These are phyloP conservation scores for Phytophthora meadii DNA, from an alignment of 352 stramenopile genomes.

Conservation along the genomic window DNA sequence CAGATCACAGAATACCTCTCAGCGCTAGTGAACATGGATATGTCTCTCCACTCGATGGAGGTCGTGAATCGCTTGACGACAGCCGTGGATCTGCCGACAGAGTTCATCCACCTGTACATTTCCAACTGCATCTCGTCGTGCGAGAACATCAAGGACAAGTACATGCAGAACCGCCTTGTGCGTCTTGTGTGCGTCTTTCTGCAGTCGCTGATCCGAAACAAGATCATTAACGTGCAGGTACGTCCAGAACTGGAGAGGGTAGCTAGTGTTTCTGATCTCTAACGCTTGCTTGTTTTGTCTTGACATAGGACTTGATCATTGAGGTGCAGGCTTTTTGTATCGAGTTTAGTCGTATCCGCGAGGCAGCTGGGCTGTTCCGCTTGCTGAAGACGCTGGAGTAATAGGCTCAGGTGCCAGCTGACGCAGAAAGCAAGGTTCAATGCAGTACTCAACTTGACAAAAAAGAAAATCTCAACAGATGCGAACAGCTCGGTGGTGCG, in stretches of 20 bases:
- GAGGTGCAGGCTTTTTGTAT: slow-evolving; percentile 99
- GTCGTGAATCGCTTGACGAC: slow-evolving; percentile 95
- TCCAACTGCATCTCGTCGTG: slow-evolving; percentile 99
- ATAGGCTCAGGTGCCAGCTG: slow-evolving; percentile 46
- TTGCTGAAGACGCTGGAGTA: slow-evolving; percentile 97
- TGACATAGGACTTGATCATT: slow-evolving; percentile 95
- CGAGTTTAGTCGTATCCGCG: slow-evolving; percentile 98
- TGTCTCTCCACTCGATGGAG: slow-evolving; percentile 99
- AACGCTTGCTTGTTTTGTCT: slow-evolving; percentile 21
- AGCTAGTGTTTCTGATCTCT: slow-evolving; percentile 9
- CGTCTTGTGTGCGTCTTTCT: slow-evolving; percentile 98
- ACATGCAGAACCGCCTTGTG: slow-evolving; percentile 97
- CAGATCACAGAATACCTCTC: slow-evolving; percentile 97
- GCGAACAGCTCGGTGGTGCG: slow-evolving; percentile 25
- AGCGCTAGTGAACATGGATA: slow-evolving; percentile 98
- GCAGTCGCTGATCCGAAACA: slow-evolving; percentile 98
- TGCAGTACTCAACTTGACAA: slow-evolving; percentile 22
- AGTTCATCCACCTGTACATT: slow-evolving; percentile 99
- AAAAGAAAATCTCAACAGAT: slow-evolving; percentile 31
- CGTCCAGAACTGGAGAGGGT: slow-evolving; percentile 14
- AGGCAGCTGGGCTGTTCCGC: slow-evolving; percentile 97
- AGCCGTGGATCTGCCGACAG: slow-evolving; percentile 93
- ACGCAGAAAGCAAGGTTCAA: slow-evolving; percentile 29
- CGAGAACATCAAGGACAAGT: slow-evolving; percentile 99
- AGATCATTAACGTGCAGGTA: slow-evolving; percentile 98